Conservation (phyloP, 2,329 filamentous ascomycete genomes). For the Exophiala sp. region DNA sequence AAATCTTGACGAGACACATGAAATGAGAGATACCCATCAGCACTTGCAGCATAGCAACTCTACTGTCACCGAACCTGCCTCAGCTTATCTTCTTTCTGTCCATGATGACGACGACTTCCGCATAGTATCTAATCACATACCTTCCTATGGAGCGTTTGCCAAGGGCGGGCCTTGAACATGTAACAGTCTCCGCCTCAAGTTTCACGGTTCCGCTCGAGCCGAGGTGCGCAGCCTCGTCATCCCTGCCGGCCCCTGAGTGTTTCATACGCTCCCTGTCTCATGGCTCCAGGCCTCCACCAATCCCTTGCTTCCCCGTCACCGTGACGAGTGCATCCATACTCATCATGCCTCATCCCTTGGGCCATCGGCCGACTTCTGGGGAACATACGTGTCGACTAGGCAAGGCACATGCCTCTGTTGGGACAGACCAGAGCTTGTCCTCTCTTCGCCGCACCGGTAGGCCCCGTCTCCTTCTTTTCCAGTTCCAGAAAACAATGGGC, state of each 20-base stretch:
- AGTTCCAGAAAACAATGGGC: background rate
- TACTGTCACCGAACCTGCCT: background rate
- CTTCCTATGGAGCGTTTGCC: background rate
- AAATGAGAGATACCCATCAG: constrained; percentile 19
- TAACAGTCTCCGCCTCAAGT: constrained; percentile 13
- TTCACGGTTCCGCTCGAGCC: background rate
- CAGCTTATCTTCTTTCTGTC: background rate
- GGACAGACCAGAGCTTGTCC: background rate
- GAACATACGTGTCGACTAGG: constrained; percentile 8
- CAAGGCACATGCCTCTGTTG: background rate
- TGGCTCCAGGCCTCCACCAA: constrained; percentile 9
- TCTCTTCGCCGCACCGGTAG: background rate
- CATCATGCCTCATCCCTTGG: constrained; percentile 11
- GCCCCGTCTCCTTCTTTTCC: background rate
- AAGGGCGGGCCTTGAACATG: constrained; percentile 5
- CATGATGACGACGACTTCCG: constrained; percentile 1
- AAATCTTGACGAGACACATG: constrained; percentile 4
- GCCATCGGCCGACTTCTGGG: constrained; percentile 5
- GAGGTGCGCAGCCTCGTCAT: constrained; percentile 16
- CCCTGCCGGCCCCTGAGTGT: constrained; percentile 4
- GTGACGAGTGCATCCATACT: constrained; percentile 5
- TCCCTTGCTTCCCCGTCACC: constrained; percentile 1
- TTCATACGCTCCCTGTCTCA: constrained; percentile 18
- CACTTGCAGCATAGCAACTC: background rate
- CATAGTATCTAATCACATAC: background rate